Conservation (phyloP, 352 stramenopile genomes). For the Pythium periplocum region DNA sequence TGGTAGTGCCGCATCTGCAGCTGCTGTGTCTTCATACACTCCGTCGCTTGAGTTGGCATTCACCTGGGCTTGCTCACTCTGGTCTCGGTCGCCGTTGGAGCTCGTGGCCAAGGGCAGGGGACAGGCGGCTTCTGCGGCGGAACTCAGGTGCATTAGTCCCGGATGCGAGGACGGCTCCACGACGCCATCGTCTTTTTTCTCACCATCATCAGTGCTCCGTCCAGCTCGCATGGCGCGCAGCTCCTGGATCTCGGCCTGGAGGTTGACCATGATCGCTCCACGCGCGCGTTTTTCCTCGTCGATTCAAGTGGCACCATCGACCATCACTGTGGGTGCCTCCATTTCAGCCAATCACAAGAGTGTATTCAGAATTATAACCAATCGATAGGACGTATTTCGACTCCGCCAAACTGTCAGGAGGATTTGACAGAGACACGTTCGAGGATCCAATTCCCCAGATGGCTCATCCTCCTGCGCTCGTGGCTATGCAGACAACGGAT, state of each 20-base stretch:
- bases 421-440: no score
- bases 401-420: no score
- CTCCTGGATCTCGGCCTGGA: conserved; percentile 15
- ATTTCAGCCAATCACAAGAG: no score
- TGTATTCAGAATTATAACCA: no score
- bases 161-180: conserved; percentile 3
- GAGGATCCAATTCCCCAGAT: no score
- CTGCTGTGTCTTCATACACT: conserved; percentile 1
- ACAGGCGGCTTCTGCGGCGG: conserved; percentile 21
- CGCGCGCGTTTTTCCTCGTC: no score
- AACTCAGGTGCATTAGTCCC: conserved; percentile 52
- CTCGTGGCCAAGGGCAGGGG: not conserved
- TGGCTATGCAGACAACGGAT: no score
- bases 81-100: conserved; percentile 2
- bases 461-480: no score
- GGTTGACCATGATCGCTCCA: conserved; percentile 1
- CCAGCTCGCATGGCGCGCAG: conserved; percentile 16
- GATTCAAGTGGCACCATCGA: no score
- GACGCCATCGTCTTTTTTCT: not conserved
- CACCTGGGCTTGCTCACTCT: not conserved
- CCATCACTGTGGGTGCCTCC: no score
- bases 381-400: no score
- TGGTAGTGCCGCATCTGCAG: conserved; percentile 34
- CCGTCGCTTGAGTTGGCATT: not conserved
- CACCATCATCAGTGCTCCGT: conserved; percentile 1